Conservation (phyloP, 2,329 filamentous ascomycete genomes). For the Cercospora sp. region DNA sequence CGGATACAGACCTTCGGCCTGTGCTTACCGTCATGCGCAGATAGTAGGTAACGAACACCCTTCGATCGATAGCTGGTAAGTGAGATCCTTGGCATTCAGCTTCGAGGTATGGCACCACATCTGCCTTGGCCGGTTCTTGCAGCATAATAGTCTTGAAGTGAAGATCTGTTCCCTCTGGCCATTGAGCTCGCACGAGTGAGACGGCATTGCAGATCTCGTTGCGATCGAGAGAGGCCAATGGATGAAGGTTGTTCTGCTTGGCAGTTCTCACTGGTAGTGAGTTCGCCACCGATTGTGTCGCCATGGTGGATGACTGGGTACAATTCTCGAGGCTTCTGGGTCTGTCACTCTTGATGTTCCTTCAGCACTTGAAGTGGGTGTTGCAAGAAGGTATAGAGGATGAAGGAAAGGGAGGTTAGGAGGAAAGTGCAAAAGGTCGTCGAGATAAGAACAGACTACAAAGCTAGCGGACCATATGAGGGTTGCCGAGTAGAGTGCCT, state of each 20-base stretch:
- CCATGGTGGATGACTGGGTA: conserved; percentile 10
- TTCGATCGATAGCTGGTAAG: conserved; percentile 50
- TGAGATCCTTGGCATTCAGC: conserved; percentile 41
- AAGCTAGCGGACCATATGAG: not conserved
- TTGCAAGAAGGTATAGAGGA: not conserved
- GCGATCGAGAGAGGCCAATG: conserved; percentile 61
- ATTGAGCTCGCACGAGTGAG: conserved; percentile 53
- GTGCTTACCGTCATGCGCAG: conserved; percentile 59
- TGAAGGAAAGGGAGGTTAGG: too few species aligned
- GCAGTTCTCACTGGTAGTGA: conserved; percentile 31
- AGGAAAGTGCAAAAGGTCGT: not conserved
- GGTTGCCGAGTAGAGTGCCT: not conserved
- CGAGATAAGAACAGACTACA: not conserved
- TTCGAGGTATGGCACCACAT: conserved; percentile 37
- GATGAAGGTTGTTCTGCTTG: conserved; percentile 47
- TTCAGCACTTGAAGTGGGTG: not conserved
- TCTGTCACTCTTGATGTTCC: not conserved
- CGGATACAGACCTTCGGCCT: too few species aligned
- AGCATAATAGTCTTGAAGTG: conserved; percentile 66
- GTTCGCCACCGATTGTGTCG: conserved; percentile 25
- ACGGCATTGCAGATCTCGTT: conserved; percentile 58
- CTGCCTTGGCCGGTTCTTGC: conserved; percentile 40
- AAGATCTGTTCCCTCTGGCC: conserved; percentile 57
- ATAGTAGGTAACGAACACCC: conserved; percentile 55
- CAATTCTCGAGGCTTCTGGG: not conserved